These are phyloP conservation scores for Teunomyces stri DNA, from an alignment of 805 yeast genomes.

Conservation along the genomic window DNA sequence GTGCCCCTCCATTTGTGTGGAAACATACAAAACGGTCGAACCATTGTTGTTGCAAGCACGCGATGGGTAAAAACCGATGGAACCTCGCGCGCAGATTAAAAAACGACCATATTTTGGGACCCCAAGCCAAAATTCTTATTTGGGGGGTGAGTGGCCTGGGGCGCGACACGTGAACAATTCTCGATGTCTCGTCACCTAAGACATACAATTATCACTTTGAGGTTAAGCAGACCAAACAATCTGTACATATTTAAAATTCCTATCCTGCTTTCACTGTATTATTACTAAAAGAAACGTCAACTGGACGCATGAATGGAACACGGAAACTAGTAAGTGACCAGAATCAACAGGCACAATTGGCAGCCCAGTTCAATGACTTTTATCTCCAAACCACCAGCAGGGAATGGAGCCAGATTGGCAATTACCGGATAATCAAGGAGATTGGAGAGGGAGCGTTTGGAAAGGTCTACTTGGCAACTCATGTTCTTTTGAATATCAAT, in stretches of 20 bases:
- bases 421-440: constrained; percentile 66
- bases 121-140: background rate
- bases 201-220: background rate
- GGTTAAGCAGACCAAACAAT: background rate
- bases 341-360: constrained; percentile 50
- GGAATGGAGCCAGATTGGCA: constrained; percentile 69
- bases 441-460: constrained; percentile 95
- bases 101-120: background rate
- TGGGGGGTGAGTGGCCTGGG: background rate
- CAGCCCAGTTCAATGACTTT: constrained; percentile 63
- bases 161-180: background rate
- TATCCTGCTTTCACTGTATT: background rate
- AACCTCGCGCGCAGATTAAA: background rate
- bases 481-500: constrained; percentile 64
- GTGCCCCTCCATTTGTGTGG: background rate
- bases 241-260: background rate
- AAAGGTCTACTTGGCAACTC: constrained; percentile 81
- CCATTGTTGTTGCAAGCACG: background rate
- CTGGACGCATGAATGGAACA: constrained; percentile 16
- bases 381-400: constrained; percentile 44
- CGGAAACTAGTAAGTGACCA: constrained; percentile 25
- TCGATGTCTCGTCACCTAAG: background rate
- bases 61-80: background rate
- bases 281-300: background rate
- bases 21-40: background rate